Percentiles rank a stretch among this genome's conserved stretches.
Evolutionary conservation across 176 grass and related monocot species (phyloP).

Genomic region (Typha latifolia): DNA sequence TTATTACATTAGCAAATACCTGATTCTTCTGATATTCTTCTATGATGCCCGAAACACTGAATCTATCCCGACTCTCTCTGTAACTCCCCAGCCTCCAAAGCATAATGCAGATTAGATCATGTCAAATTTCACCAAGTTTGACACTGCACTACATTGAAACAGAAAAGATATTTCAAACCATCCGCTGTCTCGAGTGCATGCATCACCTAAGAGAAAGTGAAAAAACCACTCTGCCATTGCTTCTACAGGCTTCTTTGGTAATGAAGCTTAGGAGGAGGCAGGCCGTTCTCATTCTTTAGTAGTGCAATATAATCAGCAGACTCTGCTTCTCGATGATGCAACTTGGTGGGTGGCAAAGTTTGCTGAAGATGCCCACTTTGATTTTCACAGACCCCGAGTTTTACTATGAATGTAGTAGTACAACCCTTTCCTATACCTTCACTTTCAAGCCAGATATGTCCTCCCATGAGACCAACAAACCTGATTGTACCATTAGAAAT

Average conservation of each 20-base stretch:
- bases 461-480: slow-evolving; percentile 59
- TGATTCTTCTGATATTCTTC: background rate
- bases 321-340: slow-evolving; percentile 3
- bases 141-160: too few species aligned
- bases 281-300: too few species aligned
- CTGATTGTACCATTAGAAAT: slow-evolving; percentile 26
- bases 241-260: background rate
- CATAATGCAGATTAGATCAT: too few species aligned
- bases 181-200: too few species aligned
- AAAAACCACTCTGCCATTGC: background rate
- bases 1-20: background rate
- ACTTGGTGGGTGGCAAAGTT: slow-evolving; percentile 6
- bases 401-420: slow-evolving; percentile 39
- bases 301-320: background rate
- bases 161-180: too few species aligned
- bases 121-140: too few species aligned
- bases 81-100: too few species aligned
- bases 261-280: background rate
- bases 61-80: background rate
- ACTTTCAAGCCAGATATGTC: slow-evolving; percentile 61
- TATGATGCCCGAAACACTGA: background rate
- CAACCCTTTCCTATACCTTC: slow-evolving; percentile 60
- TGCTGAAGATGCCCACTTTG: slow-evolving; percentile 17
- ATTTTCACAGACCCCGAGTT: slow-evolving; percentile 35
- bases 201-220: too few species aligned